Evolutionary conservation across 2,329 filamentous ascomycete genomes (phyloP), one percentile per base, ranked within the genome.

Genomic region (Raffaelea arxii): DNA sequence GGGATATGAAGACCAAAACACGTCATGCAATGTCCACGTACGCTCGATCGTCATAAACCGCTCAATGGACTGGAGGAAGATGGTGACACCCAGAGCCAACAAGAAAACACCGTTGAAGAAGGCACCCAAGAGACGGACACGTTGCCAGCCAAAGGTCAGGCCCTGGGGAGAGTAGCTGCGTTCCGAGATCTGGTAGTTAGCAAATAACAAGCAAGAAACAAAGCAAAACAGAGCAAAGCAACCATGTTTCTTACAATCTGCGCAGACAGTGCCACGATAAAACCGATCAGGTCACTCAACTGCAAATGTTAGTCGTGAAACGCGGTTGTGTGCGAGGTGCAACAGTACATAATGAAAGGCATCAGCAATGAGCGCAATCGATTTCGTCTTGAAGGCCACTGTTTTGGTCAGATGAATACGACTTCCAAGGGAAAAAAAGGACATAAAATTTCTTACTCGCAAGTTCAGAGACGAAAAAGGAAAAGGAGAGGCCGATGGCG

Each of bases 21-120:
- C 7, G 27, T 10, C 21, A 14, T 14, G n/a, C n/a, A n/a, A n/a
- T n/a, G n/a, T n/a, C n/a, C n/a, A 10, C 69, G 50, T 57, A 78
- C 75, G 62, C 50, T 76, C 60, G 4, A 82, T 58, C 4, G 71
- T 65, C 19, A 82, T 68, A 56, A 86, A 86, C 30, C 84, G 70
- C 61, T 89, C 82, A 43, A 89, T 71, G 0, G 84, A 80, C 57
- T 89, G 84, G 3, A 89, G 65, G 27, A 84, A 73, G 43, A 89
- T 85, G 59, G 82, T 86, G 30, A 88, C 62, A 1, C 82, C 82
- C 2, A 90, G 66, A 1, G 82, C 84, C 16, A 88, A 62, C 1
- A 90, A 70, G 49, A 90, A 85, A 1, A 82, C 79, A 14, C 84
- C 84, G 56, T 90, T 90, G 71, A 89, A 90, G 62, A 90, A 90